Evolutionary conservation across 306 rosid genomes (phyloP), one percentile per base, ranked within the genome.

Genomic region (Cicer pinnatifidum): DNA sequence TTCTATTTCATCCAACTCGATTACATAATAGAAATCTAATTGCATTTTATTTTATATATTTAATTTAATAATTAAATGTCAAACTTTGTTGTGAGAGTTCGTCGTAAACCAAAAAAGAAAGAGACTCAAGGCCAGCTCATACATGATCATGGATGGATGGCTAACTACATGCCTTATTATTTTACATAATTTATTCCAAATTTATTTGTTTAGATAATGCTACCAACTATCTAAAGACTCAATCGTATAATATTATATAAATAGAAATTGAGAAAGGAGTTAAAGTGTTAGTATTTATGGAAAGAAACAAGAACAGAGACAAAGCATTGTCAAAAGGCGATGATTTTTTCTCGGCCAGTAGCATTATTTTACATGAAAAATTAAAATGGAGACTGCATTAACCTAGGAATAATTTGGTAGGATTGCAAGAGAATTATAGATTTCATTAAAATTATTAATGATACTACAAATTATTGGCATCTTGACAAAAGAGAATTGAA

Each of bases 211-310:
- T 40, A 19, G 16, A 69, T 11, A 54, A 78, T 28, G 11, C 57
- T 65, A 80, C 56, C 72, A 75, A 46, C 73, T 69, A 76, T 71
- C 71, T 46, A 16, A 33, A 64, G 72, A 79, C 62, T 45, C 46
- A 1, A 37, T 40, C 65, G n/a, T 56, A 45, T 17, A 66, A 64
- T 38, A 19, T 45, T 58, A 53, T 72, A 79, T 57, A n/a, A 33
- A 65, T 15, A 13, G n/a, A 53, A 20, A 67, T 16, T 48, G 38
- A 41, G 40, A 52, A 35, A 19, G 44, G 15, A 41, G 12, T 17
- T 59, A 8, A 6, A 13, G 38, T 15, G 58, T 23, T 12, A 60
- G 38, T 40, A 7, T 23, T 44, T 6, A 61, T 35, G 44, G 5
- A 35, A 35, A 57, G 37, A 46, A 57, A 45, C 43, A 69, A 17